Evolutionary conservation across 2,329 filamentous ascomycete genomes (phyloP), one percentile per base, ranked within the genome.

Genomic region (Alternaria longipes): DNA sequence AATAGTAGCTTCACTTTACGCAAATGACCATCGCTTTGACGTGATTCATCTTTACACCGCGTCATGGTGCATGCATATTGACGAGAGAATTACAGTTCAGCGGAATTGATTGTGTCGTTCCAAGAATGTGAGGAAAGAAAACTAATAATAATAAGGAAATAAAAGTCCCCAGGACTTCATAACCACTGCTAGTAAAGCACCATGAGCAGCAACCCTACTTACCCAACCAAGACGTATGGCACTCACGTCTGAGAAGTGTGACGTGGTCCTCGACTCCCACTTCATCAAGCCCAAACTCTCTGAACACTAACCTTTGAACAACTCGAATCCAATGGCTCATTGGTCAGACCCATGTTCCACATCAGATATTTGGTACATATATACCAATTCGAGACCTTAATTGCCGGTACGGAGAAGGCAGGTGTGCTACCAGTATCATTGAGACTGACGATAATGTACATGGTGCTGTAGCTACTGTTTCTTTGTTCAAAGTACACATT

Each of bases 281-380:
- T n/a, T 49, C 18, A 54, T 60, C 57, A 67, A 9, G 65, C 56
- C 54, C 64, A 74, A 2, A 71, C 68, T 28, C 79, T 73, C 56
- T 68, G 52, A 8, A 84, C 78, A 30, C 78, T 67, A 8, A 81
- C 80, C 66, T 78, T 77, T 53, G 73, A 61, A 64, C 82, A 84
- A 16, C 68, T 80, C 14, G 81, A 80, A 64, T 83, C 83, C 69
- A 83, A 72, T 22, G 81, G 80, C 58, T 68, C 57, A 7, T 59
- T 71, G 6, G 32, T 50, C 4, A 63, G 34, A 8, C 81, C 81
- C 28, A 81, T 54, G 22, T 78, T 77, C 80, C 81, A 84, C 30
- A 71, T 75, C 51, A 83, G 61, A 57, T 67, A 78, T 5, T 78
- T 82, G 45, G 74, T 63, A 64, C 82, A 84, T 5, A 80, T 64